A percentile compares a stretch with the other conserved stretches of the same genome.
Conservation (phyloP, 2,329 filamentous ascomycete genomes). For the Cercospora brassicicola region DNA sequence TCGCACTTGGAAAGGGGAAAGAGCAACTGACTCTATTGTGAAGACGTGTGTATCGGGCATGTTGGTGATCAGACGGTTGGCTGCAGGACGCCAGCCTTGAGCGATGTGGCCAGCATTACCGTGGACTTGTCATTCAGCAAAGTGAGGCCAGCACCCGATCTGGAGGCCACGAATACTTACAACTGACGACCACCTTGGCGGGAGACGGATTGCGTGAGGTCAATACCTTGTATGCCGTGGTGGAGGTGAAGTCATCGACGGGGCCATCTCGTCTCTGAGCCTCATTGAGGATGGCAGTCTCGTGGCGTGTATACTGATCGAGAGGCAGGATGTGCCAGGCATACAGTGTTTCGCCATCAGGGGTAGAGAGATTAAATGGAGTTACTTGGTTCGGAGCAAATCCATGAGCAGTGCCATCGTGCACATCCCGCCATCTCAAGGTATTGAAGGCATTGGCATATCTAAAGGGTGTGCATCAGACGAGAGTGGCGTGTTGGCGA, state of each 20-base stretch:
- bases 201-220: conserved; percentile 49
- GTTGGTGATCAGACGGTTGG: conserved; percentile 74
- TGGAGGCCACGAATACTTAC: conserved; percentile 37
- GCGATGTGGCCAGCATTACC: conserved; percentile 85
- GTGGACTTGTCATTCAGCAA: conserved; percentile 28
- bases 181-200: conserved; percentile 57
- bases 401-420: conserved; percentile 76
- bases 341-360: conserved; percentile 75
- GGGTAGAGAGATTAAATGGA: conserved; percentile 73
- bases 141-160: neutral
- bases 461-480: conserved; percentile 53
- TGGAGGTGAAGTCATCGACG: conserved; percentile 49
- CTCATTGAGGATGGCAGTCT: conserved; percentile 56
- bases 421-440: conserved; percentile 70
- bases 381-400: conserved; percentile 88
- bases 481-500: neutral
- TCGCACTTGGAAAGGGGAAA: neutral
- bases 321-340: conserved; percentile 89
- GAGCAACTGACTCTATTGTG: conserved; percentile 63
- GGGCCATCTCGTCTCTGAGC: conserved; percentile 50
- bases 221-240: conserved; percentile 53
- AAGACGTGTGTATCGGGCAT: conserved; percentile 75
- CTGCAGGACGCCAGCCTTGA: conserved; percentile 71
- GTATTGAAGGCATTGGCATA: conserved; percentile 79
- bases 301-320: conserved; percentile 71